Evolutionary conservation across 768 basidiomycete species (phyloP).

Genomic region (Termitomyces sp.): DNA sequence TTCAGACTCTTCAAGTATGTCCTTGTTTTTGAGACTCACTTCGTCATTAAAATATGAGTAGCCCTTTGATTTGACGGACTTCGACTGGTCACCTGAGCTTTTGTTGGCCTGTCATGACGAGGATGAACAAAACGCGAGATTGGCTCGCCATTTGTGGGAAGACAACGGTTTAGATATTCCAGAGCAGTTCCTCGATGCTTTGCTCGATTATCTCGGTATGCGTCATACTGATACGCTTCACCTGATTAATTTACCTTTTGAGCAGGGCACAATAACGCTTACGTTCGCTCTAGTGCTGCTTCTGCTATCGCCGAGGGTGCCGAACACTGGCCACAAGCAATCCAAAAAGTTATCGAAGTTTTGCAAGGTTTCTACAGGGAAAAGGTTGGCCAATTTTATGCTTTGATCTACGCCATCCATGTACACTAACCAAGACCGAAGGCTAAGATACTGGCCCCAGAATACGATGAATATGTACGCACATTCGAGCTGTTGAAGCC

Average conservation of each 20-base stretch:
- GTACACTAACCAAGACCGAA: slow-evolving; percentile 19
- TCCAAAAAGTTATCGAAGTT: slow-evolving; percentile 38
- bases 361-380: slow-evolving; percentile 78
- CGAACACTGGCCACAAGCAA: slow-evolving; percentile 60
- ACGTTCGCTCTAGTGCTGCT: slow-evolving; percentile 72
- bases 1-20: slow-evolving; percentile 84
- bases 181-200: slow-evolving; percentile 50
- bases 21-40: background rate
- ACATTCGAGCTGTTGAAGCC: background rate
- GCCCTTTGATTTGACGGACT: slow-evolving; percentile 92
- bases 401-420: background rate
- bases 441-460: slow-evolving; percentile 85
- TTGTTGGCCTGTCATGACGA: slow-evolving; percentile 87
- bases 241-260: background rate
- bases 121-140: slow-evolving; percentile 78
- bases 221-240: background rate
- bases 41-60: slow-evolving; percentile 21
- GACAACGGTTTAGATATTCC: slow-evolving; percentile 92
- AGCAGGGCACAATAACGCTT: slow-evolving; percentile 71
- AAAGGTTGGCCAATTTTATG: slow-evolving; percentile 43
- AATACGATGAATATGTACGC: slow-evolving; percentile 89
- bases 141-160: slow-evolving; percentile 86
- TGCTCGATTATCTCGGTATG: slow-evolving; percentile 70
- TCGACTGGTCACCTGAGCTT: slow-evolving; percentile 87
- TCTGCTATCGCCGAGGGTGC: slow-evolving; percentile 73